Percentiles rank a stretch among this genome's conserved stretches.
Conservation (phyloP, 2,329 filamentous ascomycete species). For the Gnomoniopsis smithogilvyi region DNA sequence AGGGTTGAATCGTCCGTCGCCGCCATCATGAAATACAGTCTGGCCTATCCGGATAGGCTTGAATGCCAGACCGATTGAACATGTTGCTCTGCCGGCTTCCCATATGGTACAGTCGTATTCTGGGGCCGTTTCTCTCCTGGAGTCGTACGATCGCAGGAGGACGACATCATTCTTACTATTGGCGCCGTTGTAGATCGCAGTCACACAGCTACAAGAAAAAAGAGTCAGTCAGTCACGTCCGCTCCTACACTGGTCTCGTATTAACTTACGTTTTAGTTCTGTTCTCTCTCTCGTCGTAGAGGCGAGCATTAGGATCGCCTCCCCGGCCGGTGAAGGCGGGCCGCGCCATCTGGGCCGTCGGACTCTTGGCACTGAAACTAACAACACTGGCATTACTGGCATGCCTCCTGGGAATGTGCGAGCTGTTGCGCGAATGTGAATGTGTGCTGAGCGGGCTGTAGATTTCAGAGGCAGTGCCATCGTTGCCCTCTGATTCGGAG, state of each 20-base stretch:
- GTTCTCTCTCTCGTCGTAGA: constrained; percentile 86
- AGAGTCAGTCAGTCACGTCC: constrained; percentile 15
- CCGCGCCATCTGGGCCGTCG: constrained; percentile 50
- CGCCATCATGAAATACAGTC: constrained; percentile 91
- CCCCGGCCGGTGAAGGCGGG: constrained; percentile 55
- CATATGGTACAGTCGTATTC: constrained; percentile 95
- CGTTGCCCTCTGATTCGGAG: constrained; percentile 79
- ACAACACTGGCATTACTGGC: constrained; percentile 75
- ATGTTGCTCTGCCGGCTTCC: constrained; percentile 95
- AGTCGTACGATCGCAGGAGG: constrained; percentile 90
- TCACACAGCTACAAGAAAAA: constrained; percentile 71
- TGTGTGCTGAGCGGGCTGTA: constrained; percentile 36
- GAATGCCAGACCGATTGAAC: constrained; percentile 86
- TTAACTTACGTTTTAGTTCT: constrained; percentile 80
- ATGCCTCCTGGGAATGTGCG: constrained; percentile 53
- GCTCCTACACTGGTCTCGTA: neutral
- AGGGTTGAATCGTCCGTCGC: constrained; percentile 87
- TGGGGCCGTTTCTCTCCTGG: constrained; percentile 82
- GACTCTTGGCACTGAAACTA: constrained; percentile 72
- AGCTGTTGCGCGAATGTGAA: constrained; percentile 37
- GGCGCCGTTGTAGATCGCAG: constrained; percentile 85
- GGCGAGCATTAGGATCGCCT: constrained; percentile 77
- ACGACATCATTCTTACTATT: constrained; percentile 64
- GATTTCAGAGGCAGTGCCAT: constrained; percentile 46
- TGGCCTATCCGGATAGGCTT: constrained; percentile 95